phyloP scores from a whole-genome alignment of 2,329 filamentous ascomycete genomes.

The Fusarium kyushuense region DNA sequence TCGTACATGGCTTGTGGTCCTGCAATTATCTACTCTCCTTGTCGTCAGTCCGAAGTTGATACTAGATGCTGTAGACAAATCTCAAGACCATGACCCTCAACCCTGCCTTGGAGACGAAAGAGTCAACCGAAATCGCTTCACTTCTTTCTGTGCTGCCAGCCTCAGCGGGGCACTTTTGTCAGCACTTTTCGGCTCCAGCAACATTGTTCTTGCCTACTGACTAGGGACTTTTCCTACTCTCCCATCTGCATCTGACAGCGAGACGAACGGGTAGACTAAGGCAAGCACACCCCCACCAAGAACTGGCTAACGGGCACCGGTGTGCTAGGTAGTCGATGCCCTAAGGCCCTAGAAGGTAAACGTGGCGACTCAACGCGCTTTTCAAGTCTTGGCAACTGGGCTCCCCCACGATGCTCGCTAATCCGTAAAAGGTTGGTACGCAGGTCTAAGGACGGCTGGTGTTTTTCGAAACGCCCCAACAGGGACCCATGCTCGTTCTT shows the following conservation, averaged over 20 bases:
- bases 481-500: conserved; percentile 46
- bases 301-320: conserved; percentile 46
- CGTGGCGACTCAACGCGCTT: conserved; percentile 43
- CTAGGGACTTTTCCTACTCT: conserved; percentile 32
- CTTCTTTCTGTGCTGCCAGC: conserved; percentile 3
- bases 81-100: conserved; percentile 2
- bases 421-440: conserved; percentile 38
- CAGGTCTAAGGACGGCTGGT: conserved; percentile 38
- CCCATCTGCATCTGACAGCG: conserved; percentile 48
- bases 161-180: conserved; percentile 39
- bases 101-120: conserved; percentile 25
- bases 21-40: conserved; percentile 12
- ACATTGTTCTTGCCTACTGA: conserved; percentile 23
- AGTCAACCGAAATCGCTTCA: conserved; percentile 27
- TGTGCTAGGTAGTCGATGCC: conserved; percentile 39
- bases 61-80: conserved; percentile 1
- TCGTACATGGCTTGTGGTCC: conserved; percentile 34
- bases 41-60: conserved; percentile 13
- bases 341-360: conserved; percentile 41
- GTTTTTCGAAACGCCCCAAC: conserved; percentile 50
- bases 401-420: conserved; percentile 42
- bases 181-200: conserved; percentile 28
- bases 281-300: conserved; percentile 46
- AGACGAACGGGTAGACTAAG: conserved; percentile 53
- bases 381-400: conserved; percentile 40